Conservation (phyloP, 257 asterid genomes). For the Nicotiana tomentosiformis region DNA sequence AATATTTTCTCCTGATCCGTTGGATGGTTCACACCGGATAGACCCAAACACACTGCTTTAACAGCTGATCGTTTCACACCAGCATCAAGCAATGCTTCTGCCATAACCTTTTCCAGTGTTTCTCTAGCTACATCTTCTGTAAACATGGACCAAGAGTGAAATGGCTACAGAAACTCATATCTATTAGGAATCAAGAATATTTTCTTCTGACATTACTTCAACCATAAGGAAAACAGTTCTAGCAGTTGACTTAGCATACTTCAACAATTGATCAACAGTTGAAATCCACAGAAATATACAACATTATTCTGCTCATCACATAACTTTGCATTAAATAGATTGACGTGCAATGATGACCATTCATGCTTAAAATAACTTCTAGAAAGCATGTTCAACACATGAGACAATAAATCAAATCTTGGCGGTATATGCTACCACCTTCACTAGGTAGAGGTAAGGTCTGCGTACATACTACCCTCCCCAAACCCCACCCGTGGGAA, state of each 20-base stretch:
- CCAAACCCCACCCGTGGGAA: too few relatives aligned
- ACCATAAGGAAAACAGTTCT: neutral
- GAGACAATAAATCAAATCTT: neutral
- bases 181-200: neutral
- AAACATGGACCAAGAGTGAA: constrained; percentile 7
- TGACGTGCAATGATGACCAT: neutral
- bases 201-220: neutral
- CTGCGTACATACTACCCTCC: too few relatives aligned
- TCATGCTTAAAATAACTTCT: neutral
- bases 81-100: constrained; percentile 64
- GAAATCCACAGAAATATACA: neutral
- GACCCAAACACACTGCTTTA: constrained; percentile 80
- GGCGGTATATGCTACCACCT: neutral
- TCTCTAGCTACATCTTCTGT: constrained; percentile 72
- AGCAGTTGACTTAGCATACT: neutral
- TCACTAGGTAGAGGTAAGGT: too few relatives aligned
- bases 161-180: neutral
- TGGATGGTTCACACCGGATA: constrained; percentile 91
- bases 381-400: neutral
- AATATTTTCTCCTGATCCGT: constrained; percentile 67
- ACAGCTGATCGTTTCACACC: constrained; percentile 62
- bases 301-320: neutral
- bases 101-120: constrained; percentile 65
- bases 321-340: neutral
- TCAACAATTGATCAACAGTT: neutral